phyloP scores from a whole-genome alignment of 176 grass and related monocot genomes.

The Saccharum officinarum region DNA sequence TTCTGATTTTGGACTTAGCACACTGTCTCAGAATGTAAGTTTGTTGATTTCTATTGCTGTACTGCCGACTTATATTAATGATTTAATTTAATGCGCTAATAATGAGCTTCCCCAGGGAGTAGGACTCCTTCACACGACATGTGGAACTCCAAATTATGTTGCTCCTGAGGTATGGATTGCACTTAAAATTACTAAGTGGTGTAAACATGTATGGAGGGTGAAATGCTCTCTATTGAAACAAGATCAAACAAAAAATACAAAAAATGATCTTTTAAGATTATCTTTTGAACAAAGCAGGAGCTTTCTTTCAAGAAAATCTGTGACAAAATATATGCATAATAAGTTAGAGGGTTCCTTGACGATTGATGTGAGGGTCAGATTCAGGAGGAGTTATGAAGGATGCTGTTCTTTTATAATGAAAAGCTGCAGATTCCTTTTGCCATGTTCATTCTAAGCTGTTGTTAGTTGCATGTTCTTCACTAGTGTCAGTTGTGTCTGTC shows the following conservation, averaged over 20 bases:
- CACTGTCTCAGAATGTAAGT: constrained; percentile 79
- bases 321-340: neutral
- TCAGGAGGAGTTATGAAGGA: neutral
- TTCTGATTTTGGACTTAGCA: constrained; percentile 94
- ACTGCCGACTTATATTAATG: constrained; percentile 17
- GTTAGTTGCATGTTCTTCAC: neutral
- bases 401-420: neutral
- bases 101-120: constrained; percentile 55
- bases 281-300: neutral
- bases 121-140: constrained; percentile 83
- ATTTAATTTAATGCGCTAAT: constrained; percentile 35
- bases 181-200: neutral
- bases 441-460: constrained; percentile 2
- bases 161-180: constrained; percentile 79
- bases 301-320: neutral
- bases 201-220: neutral
- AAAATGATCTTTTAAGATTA: neutral
- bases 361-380: neutral
- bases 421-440: neutral
- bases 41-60: constrained; percentile 21
- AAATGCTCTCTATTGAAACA: neutral
- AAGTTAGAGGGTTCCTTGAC: constrained; percentile 1
- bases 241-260: neutral
- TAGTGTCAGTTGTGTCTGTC: neutral
- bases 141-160: constrained; percentile 95